Evolutionary conservation across 306 rosid species (phyloP), one percentile per base, ranked within the genome.

Genomic region (Trifolium dubium): DNA sequence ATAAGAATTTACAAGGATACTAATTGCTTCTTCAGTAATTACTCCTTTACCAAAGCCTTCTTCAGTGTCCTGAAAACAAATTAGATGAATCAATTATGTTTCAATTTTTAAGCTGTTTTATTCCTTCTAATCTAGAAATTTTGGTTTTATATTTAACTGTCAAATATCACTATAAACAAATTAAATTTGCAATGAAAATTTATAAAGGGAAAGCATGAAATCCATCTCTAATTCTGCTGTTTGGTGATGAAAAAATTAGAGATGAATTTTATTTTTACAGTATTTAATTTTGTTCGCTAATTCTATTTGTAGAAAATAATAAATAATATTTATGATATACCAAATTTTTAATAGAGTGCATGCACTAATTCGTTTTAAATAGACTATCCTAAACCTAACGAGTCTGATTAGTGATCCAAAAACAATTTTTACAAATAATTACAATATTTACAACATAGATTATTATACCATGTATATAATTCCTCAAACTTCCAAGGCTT

Each of bases 11-110:
- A 74, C 32, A 10, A 88, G 85, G 50, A 54, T 83, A 31, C 39
- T 60, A 51, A 84, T 83, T 12, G 90, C 88, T 74, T 79, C 85
- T 65, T 85, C 80, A 10, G 86, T 65, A 3, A 75, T 39, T 46
- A 44, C 54, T 54, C 64, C 73, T 49, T 51, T 69, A 3, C 55
- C 74, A 62, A 67, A 15, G 3, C 90, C 86, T 59, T 76, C 65
- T 77, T 83, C 89, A 64, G 66, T 54, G 39, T 82, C 82, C 96
- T 87, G 71, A 8, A 30, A 17, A 46, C 39, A 12, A 68, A 44
- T 8, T 5, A 54, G 13, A 65, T 8, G 30, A 59, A 37, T 78
- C 29, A 8, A 17, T 10, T 63, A 11, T 12, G 28, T 64, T 75
- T 53, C 14, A 28, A 5, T 23, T 19, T 37, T 63, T 74, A 11